Base-by-base conservation (phyloP, 2,329 filamentous ascomycete genomes). In the Graphiopsis chlorocephala region DNA sequence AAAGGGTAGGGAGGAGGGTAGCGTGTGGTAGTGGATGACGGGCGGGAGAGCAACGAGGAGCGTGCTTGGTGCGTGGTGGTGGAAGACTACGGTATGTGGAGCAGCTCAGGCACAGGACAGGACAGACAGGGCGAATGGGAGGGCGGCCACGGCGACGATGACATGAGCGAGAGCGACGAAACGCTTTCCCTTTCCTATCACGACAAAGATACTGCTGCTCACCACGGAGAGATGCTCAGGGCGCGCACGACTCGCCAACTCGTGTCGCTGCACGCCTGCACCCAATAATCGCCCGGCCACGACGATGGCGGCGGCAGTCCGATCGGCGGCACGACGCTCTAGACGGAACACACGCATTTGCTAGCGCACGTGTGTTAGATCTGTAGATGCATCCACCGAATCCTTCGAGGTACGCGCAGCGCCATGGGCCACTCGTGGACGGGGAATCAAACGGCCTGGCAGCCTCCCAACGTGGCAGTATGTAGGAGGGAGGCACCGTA, bases 311-410 rank as follows among this genome's bases (percentile, higher is more conserved):
- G 10, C 50, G 50, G 50, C 50, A 53, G 50, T 53, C 50, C 28
- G 53, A 56, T 56, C 53, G 53, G 53, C 53, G 53, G 20, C 53
- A 56, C 53, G 38, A 56, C 53, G 31, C 53, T 38, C 31, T 56
- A 38, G 53, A 31, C 50, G 50, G 26, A 53, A 38, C 53, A 56
- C 53, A 56, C 53, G 53, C 31, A 35, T 33, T 35, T 56, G 53
- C 53, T 56, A 56, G 29, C 23, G 53, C 53, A 56, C 53, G 53
- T 56, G 53, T 56, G 31, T 29, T 38, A 56, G 53, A 56, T 56
- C 53, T 56, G 53, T 56, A 56, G 53, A 56, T 56, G 53, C 53
- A 56, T 56, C 53, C 53, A 56, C 53, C 31, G 53, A 56, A 56
- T 56, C 53, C 53, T 56, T 56, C 53, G 31, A 56, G 53, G 53